phyloP scores from a whole-genome alignment of 768 basidiomycete species.

The Lentinula sp. region DNA sequence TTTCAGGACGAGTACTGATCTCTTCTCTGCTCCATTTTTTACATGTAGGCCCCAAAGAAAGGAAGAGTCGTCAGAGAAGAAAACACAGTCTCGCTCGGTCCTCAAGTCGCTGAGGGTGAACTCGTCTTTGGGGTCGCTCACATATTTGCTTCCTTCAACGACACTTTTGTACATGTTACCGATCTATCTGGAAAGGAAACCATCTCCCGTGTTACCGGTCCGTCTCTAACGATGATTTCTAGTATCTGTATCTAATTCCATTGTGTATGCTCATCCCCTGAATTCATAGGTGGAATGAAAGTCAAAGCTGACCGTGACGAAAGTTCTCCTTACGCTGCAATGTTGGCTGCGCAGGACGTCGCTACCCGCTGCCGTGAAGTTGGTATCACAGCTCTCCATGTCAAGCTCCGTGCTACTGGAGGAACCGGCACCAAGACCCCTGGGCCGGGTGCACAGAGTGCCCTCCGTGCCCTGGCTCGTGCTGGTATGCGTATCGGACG shows the following conservation, averaged over 20 bases:
- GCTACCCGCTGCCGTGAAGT: slow-evolving; percentile 96
- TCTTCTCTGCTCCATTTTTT: neutral
- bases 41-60: slow-evolving; percentile 74
- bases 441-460: slow-evolving; percentile 96
- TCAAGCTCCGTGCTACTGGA: slow-evolving; percentile 98
- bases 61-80: slow-evolving; percentile 74
- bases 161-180: slow-evolving; percentile 98
- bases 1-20: neutral
- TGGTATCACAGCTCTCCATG: slow-evolving; percentile 96
- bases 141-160: slow-evolving; percentile 99
- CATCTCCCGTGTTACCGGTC: slow-evolving; percentile 96
- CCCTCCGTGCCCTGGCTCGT: slow-evolving; percentile 96
- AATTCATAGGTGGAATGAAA: slow-evolving; percentile 86
- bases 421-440: slow-evolving; percentile 99
- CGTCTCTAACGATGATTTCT: slow-evolving; percentile 16
- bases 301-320: slow-evolving; percentile 99
- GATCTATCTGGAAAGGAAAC: slow-evolving; percentile 99
- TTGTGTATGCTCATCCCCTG: neutral
- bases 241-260: neutral
- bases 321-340: slow-evolving; percentile 94
- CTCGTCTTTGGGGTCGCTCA: slow-evolving; percentile 97
- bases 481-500: slow-evolving; percentile 97
- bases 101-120: slow-evolving; percentile 94
- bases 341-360: slow-evolving; percentile 98
- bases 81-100: slow-evolving; percentile 85